phyloP scores from a whole-genome alignment of 2,329 filamentous ascomycete genomes.

The Botrytis fragariae region DNA sequence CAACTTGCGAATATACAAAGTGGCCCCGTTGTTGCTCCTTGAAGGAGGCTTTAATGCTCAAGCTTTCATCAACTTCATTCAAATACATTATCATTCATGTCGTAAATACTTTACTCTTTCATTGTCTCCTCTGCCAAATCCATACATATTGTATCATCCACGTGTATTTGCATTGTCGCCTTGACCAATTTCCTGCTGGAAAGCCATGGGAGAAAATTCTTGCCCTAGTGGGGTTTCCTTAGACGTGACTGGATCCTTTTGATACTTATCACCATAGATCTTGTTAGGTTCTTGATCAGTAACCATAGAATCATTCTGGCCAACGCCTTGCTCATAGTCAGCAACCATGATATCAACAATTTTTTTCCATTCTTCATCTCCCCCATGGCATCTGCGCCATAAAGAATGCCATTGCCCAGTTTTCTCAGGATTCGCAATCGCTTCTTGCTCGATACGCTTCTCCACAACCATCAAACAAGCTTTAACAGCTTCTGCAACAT shows the following conservation, averaged over 20 bases:
- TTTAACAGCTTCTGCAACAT: slow-evolving; percentile 49
- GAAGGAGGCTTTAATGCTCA: background rate
- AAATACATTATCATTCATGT: background rate
- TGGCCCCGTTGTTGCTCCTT: too few species aligned
- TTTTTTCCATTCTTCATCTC: background rate
- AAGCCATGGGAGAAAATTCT: background rate
- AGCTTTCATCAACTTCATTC: background rate
- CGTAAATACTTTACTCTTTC: background rate
- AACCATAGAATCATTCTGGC: background rate
- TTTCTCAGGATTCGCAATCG: slow-evolving; percentile 18
- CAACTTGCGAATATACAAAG: background rate
- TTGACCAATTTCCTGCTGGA: background rate
- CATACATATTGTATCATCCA: background rate
- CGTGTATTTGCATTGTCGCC: background rate
- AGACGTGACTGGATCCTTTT: background rate
- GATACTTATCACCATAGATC: background rate
- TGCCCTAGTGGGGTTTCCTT: background rate
- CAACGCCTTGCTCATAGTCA: background rate
- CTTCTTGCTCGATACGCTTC: slow-evolving; percentile 38
- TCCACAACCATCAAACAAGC: slow-evolving; percentile 56
- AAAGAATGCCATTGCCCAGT: slow-evolving; percentile 27
- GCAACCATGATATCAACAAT: background rate
- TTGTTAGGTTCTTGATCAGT: background rate
- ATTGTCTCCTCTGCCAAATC: background rate
- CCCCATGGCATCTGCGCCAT: slow-evolving; percentile 25